Base-by-base conservation (phyloP, 208 protist species). In the Trypanosoma caninum region DNA sequence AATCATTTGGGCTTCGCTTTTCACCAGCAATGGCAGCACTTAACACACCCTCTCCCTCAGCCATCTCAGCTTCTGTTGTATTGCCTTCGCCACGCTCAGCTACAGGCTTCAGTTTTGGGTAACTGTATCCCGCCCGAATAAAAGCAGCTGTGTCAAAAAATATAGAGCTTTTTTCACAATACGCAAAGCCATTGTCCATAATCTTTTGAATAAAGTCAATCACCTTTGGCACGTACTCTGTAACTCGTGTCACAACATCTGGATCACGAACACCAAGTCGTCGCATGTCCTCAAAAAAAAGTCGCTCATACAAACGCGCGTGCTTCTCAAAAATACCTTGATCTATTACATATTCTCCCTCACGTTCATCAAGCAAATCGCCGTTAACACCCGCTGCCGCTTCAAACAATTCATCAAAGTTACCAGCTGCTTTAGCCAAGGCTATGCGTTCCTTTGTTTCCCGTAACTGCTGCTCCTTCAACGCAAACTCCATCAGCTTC, bases 201-300 rank as follows among this genome's bases (percentile, higher is more conserved):
- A 99, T 98, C 45, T 87, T 89, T 65, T 97, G 38, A 59, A 98
- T 84, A 59, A 92, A 98, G 1, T 55, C 64, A 34, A 98, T 78
- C 55, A 99, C 98, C 77, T 99, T 77, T 23, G 87, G 91, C 11
- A 99, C 91, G 74, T 98, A 99, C 65, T 99, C 98, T 13, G 94
- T 99, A 0, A 99, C 98, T 42, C 98, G 80, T 16, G 97, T 94
- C n/a, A 99, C 71, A 3, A 92, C 70, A 70, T 98, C 89, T 8
- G 97, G 96, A 57, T 78, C 72, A 18, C 78, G 70, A 22, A 98
- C 81, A 33, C 87, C 81, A 0, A 99, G 84, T 5, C 74, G 57
- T 31, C 72, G 63, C 89, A 98, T 95, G 80, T 98, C 96, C 11
- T 93, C 74, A 69, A 97, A 94, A 69, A 97, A 98, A 54, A 93